Percentiles rank a stretch among this genome's conserved stretches.
phyloP scores from a whole-genome alignment of 176 grass and related monocot species.

The Ensete glaucum region DNA sequence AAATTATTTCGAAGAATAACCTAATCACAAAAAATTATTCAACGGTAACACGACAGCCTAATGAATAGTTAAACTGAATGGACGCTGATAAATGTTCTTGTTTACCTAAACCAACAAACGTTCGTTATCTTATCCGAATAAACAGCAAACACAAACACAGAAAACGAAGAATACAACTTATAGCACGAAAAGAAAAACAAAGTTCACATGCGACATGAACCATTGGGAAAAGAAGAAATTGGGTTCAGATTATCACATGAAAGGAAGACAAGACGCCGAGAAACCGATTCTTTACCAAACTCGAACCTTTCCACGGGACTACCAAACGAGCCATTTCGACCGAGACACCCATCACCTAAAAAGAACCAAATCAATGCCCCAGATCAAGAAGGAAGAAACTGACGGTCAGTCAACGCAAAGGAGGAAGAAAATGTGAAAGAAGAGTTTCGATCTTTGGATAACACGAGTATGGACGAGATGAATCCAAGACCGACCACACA shows the following conservation, averaged over 20 bases:
- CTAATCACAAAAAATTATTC: no score
- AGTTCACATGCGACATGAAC: not conserved
- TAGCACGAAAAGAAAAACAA: slow-evolving; percentile 1
- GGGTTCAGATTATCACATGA: slow-evolving; percentile 72
- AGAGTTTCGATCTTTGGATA: not conserved
- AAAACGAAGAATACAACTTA: not conserved
- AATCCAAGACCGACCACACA: slow-evolving; percentile 1
- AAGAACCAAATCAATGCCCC: slow-evolving; percentile 30
- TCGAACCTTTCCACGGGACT: slow-evolving; percentile 68
- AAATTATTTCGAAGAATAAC: no score
- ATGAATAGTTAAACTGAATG: not conserved
- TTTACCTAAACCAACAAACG: not conserved
- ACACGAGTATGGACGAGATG: slow-evolving; percentile 5
- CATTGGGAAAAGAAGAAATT: not conserved
- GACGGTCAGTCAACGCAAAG: not conserved
- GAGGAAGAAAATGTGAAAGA: not conserved
- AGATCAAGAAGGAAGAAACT: slow-evolving; percentile 5
- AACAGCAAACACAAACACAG: no score
- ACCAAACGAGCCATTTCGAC: slow-evolving; percentile 72
- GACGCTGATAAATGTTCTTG: not conserved
- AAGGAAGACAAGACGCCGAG: slow-evolving; percentile 68
- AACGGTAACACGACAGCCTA: no score
- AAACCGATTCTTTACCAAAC: slow-evolving; percentile 71
- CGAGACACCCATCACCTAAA: slow-evolving; percentile 27
- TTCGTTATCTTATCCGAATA: not conserved